phyloP scores from a whole-genome alignment of 345 rosid species.

The Moricandia moricandioides region DNA sequence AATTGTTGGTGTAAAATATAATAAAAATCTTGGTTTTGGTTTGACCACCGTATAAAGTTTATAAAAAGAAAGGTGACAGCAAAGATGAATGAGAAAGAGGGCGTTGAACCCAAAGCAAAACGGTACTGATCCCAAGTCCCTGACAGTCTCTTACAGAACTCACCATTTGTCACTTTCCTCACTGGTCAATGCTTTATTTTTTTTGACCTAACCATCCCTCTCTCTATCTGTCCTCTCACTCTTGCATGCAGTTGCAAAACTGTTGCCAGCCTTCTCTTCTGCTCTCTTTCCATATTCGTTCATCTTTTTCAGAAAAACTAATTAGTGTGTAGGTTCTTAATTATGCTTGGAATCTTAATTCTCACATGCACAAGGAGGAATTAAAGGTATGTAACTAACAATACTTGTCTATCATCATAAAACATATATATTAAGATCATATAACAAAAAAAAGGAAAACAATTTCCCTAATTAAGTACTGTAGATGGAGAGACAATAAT shows the following conservation, averaged over 20 bases:
- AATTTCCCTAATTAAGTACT: slow-evolving; percentile 7
- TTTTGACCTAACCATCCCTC: slow-evolving; percentile 27
- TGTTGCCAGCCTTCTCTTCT: slow-evolving; percentile 8
- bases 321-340: background rate
- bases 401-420: slow-evolving; percentile 2
- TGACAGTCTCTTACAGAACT: slow-evolving; percentile 17
- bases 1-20: background rate
- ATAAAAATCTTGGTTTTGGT: background rate
- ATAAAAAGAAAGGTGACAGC: slow-evolving; percentile 14
- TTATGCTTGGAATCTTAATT: background rate
- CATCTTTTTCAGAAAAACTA: background rate
- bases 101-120: slow-evolving; percentile 38
- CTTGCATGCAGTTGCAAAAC: slow-evolving; percentile 32
- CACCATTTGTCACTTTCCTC: slow-evolving; percentile 33
- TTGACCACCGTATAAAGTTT: slow-evolving; percentile 20
- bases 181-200: slow-evolving; percentile 25
- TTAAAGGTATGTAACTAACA: slow-evolving; percentile 9
- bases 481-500: slow-evolving; percentile 7
- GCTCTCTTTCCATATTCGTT: slow-evolving; percentile 1
- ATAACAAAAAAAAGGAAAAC: slow-evolving; percentile 26
- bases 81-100: slow-evolving; percentile 12
- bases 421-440: slow-evolving; percentile 9
- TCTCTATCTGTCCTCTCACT: no score
- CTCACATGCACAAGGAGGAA: background rate
- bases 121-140: slow-evolving; percentile 39